Conservation (phyloP, 2,329 filamentous ascomycete genomes). For the Purpureocillium lavendulum region DNA sequence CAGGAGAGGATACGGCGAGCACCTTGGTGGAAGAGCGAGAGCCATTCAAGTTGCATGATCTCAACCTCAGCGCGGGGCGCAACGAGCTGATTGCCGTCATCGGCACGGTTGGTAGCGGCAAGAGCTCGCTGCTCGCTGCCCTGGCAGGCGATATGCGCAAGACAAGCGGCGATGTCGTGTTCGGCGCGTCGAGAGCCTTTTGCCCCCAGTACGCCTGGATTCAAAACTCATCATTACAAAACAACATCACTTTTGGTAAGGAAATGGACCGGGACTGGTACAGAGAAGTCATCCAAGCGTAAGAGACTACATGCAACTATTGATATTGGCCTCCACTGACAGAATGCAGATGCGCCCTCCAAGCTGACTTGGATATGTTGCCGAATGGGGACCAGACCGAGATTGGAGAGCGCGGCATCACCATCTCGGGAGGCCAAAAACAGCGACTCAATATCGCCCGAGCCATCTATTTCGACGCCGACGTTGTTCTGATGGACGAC, state of each 20-base stretch:
- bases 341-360: conserved; percentile 61
- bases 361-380: conserved; percentile 86
- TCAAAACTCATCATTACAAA: conserved; percentile 76
- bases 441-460: conserved; percentile 91
- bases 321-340: conserved; percentile 4
- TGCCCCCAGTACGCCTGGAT: conserved; percentile 98
- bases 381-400: conserved; percentile 83
- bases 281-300: conserved; percentile 69
- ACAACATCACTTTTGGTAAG: conserved; percentile 90
- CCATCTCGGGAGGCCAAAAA: conserved; percentile 90
- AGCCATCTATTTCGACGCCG: conserved; percentile 61
- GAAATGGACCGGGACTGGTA: conserved; percentile 72
- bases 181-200: conserved; percentile 77
- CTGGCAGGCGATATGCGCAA: conserved; percentile 91
- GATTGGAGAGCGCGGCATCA: conserved; percentile 93
- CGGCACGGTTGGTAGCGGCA: conserved; percentile 81
- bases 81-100: conserved; percentile 81
- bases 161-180: conserved; percentile 62
- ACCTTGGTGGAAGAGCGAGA: conserved; percentile 50
- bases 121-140: conserved; percentile 81
- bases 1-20: conserved; percentile 40
- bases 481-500: conserved; percentile 62
- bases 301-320: conserved; percentile 16
- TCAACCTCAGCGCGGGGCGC: conserved; percentile 60
- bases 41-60: conserved; percentile 63